Evolutionary conservation across 2,329 filamentous ascomycete species (phyloP), one percentile per base, ranked within the genome.

Genomic region (Fusarium sp.): DNA sequence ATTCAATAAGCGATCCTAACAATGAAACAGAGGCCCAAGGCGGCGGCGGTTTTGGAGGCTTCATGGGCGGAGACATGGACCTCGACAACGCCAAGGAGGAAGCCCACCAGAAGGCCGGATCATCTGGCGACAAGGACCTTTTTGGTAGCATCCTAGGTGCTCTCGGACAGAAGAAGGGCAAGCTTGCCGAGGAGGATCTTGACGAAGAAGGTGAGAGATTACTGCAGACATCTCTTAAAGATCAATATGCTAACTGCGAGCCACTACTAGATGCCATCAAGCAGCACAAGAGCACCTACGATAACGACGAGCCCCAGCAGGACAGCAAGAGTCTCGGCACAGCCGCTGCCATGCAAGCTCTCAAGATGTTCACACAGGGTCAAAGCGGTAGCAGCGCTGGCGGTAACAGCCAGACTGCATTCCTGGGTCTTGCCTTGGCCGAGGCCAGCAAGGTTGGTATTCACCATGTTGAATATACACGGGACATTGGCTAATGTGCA

Each of bases 381-480:
- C 79, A 82, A 60, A 80, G 82, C 14, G 53, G 66, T 80, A 82
- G 69, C 69, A 81, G 68, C 40, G 48, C 48, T 10, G 63, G 62
- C 72, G 82, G 81, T 83, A 85, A 75, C 54, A 88, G 89, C 72
- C 90, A 97, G 85, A 93, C 91, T 78, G 88, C 91, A 66, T 93
- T 97, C 76, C 87, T 97, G 68, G 92, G 91, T 7, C 84, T 97
- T 78, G 94, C 94, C 45, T 94, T 98, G 93, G 89, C 87, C 11
- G 92, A 98, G 83, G 94, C 93, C 34, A 90, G 90, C 76, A 94
- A 94, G 85, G 83, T 94, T 67, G 57, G 81, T 73, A 41, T 28
- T 41, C 28, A 10, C 23, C 8, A 10, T 10, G 30, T 20, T 23
- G 5, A 8, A 30, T 12, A 23, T 9, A n/a, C 7, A 8, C 25